Base-by-base conservation (phyloP, 164 flowering plant species). In the Stephania japonica region DNA sequence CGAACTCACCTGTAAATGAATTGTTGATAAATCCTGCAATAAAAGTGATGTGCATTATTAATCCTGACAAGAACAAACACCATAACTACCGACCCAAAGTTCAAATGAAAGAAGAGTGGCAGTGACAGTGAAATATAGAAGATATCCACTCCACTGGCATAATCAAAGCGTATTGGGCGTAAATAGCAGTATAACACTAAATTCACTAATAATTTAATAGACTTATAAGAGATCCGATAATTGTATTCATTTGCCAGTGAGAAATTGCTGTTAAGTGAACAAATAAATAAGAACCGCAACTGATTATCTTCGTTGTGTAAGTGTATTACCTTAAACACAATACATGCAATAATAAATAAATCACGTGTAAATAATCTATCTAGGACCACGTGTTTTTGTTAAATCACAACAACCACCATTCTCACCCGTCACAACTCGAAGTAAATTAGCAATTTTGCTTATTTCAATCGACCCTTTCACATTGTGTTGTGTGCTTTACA, bases 1-100 rank as follows among this genome's bases (percentile, higher is more conserved):
- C 59, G 12, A 76, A 79, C 82, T 78, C 68, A 84, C 83, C 85
- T 81, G 69, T 49, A 14, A 73, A 70, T 68, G 81, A 68, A 68
- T 72, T 76, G 70, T 82, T 75, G 75, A 72, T 27, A 50, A 78
- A 65, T 24, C 69, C 82, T 80, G 81, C 79, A 79, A 67, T 71
- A 67, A 76, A 6, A 53, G 76, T 19, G 24, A 66, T 21, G 32
- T 16, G 18, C 27, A 47, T 56, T 26, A 6, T 43, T 59, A 16
- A 63, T 42, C 38, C 70, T 44, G 24, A 32, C 4, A 59, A 59
- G 38, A 14, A 41, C 38, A 56, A n/a, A 50, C 7, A 47, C 23
- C 7, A 12, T n/a, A 61, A 27, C 13, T 6, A 56, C 43, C 42
- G 41, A 56, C 11, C 41, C 13, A 8, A 73, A 67, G 50, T 70